Evolutionary conservation across 176 grass and related monocot species (phyloP).

Genomic region (Triticum urartu): DNA sequence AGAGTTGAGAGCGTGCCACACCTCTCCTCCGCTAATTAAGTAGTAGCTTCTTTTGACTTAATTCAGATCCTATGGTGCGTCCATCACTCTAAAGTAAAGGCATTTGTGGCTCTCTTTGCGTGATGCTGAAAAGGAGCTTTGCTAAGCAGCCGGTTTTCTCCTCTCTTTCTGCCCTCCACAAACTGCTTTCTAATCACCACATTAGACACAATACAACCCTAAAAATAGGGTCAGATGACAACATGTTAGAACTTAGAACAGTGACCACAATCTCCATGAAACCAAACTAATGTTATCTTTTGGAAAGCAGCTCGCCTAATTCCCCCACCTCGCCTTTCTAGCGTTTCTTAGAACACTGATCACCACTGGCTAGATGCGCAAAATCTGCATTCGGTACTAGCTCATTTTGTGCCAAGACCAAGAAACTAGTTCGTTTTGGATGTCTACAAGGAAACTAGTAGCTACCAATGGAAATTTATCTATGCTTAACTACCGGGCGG

Average conservation of each 20-base stretch:
- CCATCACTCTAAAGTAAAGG: constrained; percentile 34
- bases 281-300: background rate
- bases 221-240: background rate
- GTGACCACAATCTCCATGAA: constrained; percentile 1
- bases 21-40: background rate
- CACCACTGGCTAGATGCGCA: background rate
- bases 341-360: no score
- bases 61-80: constrained; percentile 17
- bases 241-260: background rate
- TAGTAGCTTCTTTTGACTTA: constrained; percentile 28
- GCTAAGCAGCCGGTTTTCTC: constrained; percentile 25
- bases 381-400: background rate
- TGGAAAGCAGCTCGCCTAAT: no score
- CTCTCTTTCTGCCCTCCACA: background rate
- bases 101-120: background rate
- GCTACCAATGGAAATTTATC: background rate
- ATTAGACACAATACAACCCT: background rate
- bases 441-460: background rate
- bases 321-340: no score
- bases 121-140: constrained; percentile 34
- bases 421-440: background rate
- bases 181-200: background rate
- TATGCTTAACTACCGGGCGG: background rate
- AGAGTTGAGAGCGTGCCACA: background rate
- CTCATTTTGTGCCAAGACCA: background rate